Evolutionary conservation across 2,329 filamentous ascomycete species (phyloP).

Genomic region (Botryotinia narcissicola): DNA sequence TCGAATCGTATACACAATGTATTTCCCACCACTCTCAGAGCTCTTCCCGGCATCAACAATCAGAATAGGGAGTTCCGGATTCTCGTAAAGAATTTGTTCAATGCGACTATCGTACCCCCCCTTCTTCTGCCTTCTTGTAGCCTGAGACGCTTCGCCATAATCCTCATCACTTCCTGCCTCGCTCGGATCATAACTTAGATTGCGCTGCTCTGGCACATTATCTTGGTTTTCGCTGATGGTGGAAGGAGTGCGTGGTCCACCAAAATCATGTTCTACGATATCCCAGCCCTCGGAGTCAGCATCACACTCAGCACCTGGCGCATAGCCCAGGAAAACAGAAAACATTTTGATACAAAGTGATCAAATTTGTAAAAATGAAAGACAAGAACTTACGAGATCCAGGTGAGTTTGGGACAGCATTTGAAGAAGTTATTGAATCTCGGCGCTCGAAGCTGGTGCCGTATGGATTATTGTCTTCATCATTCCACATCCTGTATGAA

Average conservation of each 20-base stretch:
- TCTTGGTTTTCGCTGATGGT: slow-evolving; percentile 63
- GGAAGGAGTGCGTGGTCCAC: slow-evolving; percentile 46
- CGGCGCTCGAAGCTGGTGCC: slow-evolving; percentile 85
- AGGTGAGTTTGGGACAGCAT: slow-evolving; percentile 63
- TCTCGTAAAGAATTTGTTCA: slow-evolving; percentile 96
- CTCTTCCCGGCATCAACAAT: slow-evolving; percentile 97
- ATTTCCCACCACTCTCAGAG: slow-evolving; percentile 83
- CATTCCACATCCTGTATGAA: slow-evolving; percentile 89
- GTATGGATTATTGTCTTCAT: slow-evolving; percentile 98
- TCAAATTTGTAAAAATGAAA: slow-evolving; percentile 12
- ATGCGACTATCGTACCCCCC: slow-evolving; percentile 93
- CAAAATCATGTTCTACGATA: slow-evolving; percentile 54
- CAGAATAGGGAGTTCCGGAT: slow-evolving; percentile 82
- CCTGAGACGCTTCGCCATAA: slow-evolving; percentile 42
- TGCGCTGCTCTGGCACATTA: slow-evolving; percentile 24
- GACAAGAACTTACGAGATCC: slow-evolving; percentile 48
- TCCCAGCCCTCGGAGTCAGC: slow-evolving; percentile 47
- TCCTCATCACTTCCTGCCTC: slow-evolving; percentile 52
- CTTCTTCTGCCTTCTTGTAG: slow-evolving; percentile 64
- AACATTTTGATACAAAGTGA: slow-evolving; percentile 35
- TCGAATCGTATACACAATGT: slow-evolving; percentile 95
- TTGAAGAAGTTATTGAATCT: slow-evolving; percentile 72
- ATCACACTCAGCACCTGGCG: slow-evolving; percentile 35
- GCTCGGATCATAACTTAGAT: slow-evolving; percentile 40
- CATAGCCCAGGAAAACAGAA: slow-evolving; percentile 40